These are phyloP conservation scores for Aspergillus hiratsukae DNA, from an alignment of 2,329 filamentous ascomycete species.

Conservation along the genomic window DNA sequence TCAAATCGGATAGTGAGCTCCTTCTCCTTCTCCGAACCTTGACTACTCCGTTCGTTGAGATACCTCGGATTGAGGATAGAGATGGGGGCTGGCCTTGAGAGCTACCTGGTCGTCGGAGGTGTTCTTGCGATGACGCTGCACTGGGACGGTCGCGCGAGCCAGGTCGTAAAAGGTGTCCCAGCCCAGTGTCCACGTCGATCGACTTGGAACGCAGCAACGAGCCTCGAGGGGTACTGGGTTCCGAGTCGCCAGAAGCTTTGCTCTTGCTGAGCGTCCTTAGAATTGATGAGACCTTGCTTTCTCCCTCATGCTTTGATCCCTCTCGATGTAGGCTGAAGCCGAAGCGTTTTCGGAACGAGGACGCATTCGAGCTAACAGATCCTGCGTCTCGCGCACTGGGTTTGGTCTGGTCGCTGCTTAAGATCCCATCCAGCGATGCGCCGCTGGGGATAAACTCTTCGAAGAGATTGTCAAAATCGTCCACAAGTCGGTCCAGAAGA, in stretches of 20 bases:
- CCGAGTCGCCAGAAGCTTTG: slow-evolving; percentile 56
- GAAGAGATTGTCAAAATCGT: slow-evolving; percentile 86
- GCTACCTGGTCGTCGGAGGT: slow-evolving; percentile 41
- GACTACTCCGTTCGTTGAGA: slow-evolving; percentile 40
- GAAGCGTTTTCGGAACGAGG: slow-evolving; percentile 78
- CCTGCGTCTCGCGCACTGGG: slow-evolving; percentile 61
- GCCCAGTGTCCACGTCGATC: slow-evolving; percentile 61
- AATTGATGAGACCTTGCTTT: slow-evolving; percentile 69
- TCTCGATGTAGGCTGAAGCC: slow-evolving; percentile 75
- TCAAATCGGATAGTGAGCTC: slow-evolving; percentile 86
- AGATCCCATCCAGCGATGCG: slow-evolving; percentile 40
- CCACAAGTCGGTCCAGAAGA: slow-evolving; percentile 79
- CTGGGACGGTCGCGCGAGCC: slow-evolving; percentile 53
- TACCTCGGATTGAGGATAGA: slow-evolving; percentile 50
- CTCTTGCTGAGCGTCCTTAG: slow-evolving; percentile 87
- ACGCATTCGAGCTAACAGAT: slow-evolving; percentile 79
- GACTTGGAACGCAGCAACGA: slow-evolving; percentile 69
- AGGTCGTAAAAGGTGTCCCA: slow-evolving; percentile 48
- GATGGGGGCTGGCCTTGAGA: slow-evolving; percentile 45
- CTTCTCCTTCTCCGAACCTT: slow-evolving; percentile 70
- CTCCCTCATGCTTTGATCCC: slow-evolving; percentile 67
- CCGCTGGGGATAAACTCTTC: slow-evolving; percentile 54
- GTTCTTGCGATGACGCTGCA: slow-evolving; percentile 46
- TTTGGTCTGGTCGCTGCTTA: slow-evolving; percentile 54
- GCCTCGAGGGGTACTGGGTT: slow-evolving; percentile 66